Percentiles rank a stretch among this genome's conserved stretches.
These are phyloP conservation scores for Colletotrichum sp. DNA, from an alignment of 2,329 filamentous ascomycete genomes.

Conservation along the genomic window DNA sequence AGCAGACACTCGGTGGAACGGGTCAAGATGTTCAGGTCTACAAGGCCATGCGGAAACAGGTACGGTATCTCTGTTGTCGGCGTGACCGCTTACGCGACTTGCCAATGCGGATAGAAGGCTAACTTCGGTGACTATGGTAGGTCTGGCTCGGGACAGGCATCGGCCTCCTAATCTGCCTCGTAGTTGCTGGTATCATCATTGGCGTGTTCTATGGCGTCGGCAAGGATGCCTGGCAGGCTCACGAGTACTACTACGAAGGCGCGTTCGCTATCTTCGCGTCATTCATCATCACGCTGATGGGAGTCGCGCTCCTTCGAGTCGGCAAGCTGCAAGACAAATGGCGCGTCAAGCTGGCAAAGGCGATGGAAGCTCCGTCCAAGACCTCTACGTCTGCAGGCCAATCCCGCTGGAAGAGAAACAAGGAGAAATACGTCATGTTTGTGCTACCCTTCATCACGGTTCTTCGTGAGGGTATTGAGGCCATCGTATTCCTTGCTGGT, in stretches of 20 bases:
- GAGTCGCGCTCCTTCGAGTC: slow-evolving; percentile 79
- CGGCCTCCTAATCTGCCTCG: slow-evolving; percentile 65
- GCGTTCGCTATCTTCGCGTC: slow-evolving; percentile 78
- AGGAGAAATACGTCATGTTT: slow-evolving; percentile 86
- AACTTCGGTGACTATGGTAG: slow-evolving; percentile 32
- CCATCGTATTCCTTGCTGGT: slow-evolving; percentile 86
- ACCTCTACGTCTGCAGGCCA: not conserved
- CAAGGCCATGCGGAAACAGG: slow-evolving; percentile 72
- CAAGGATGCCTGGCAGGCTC: slow-evolving; percentile 67
- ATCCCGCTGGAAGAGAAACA: slow-evolving; percentile 60
- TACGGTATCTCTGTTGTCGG: slow-evolving; percentile 25
- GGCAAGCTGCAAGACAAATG: slow-evolving; percentile 87
- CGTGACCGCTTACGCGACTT: not conserved
- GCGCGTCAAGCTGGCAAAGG: slow-evolving; percentile 81
- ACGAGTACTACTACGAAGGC: slow-evolving; percentile 83
- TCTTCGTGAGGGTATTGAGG: slow-evolving; percentile 83
- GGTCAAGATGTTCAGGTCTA: slow-evolving; percentile 66
- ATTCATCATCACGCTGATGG: slow-evolving; percentile 83
- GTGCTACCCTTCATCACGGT: slow-evolving; percentile 86
- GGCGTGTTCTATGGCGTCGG: slow-evolving; percentile 74
- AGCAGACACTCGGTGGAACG: slow-evolving; percentile 75
- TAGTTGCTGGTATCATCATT: slow-evolving; percentile 69
- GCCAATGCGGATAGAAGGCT: not conserved
- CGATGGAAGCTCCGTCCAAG: slow-evolving; percentile 44
- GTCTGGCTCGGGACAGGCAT: slow-evolving; percentile 65